Base-by-base conservation (phyloP, 768 basidiomycete species). In the Hypholoma sublateritium region DNA sequence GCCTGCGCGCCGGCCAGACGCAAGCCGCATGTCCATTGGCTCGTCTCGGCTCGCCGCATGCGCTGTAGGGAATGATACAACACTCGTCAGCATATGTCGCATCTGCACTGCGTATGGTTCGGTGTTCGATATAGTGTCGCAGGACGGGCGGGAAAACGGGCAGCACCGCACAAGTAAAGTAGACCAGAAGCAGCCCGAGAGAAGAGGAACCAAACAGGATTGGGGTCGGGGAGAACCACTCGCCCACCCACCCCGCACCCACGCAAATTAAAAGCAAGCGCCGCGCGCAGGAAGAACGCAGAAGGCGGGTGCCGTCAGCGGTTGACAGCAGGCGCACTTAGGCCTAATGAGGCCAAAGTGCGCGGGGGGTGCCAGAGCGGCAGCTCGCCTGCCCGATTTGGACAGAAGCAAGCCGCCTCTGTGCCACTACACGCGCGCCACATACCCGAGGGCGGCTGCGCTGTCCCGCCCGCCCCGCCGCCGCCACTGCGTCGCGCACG, bases 51-150 rank as follows among this genome's bases (percentile, higher is more conserved):
- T 25, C 2, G 48, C 57, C 19, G 60, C 57, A 47, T 63, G 63
- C n/a, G 62, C 63, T 65, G 62, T 58, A 24, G 64, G 61, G 46
- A 63, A 60, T n/a, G 36, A 41, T 28, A 62, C 36, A 17, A 55
- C 22, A 24, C 57, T 62, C 41, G 57, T 66, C 45, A 66, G 65
- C 60, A 58, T 59, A 14, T 28, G 32, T 17, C 34, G 36, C 43
- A 25, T 41, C 39, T 48, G 45, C 37, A 17, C 39, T 16, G 39
- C 14, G 2, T 17, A 17, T 19, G n/a, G 49, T 17, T 21, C 21
- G 17, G 35, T 2, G 28, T 32, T 32, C 28, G 28, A 5, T 3
- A 32, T 32, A 9, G 28, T 32, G 5, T 32, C 28, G 28, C 28
- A 3, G 9, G 28, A 5, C 28, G 1, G 5, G 28, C 6, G 28